These are phyloP conservation scores for Beauveria medogensis DNA, from an alignment of 2,329 filamentous ascomycete genomes.

Conservation along the genomic window DNA sequence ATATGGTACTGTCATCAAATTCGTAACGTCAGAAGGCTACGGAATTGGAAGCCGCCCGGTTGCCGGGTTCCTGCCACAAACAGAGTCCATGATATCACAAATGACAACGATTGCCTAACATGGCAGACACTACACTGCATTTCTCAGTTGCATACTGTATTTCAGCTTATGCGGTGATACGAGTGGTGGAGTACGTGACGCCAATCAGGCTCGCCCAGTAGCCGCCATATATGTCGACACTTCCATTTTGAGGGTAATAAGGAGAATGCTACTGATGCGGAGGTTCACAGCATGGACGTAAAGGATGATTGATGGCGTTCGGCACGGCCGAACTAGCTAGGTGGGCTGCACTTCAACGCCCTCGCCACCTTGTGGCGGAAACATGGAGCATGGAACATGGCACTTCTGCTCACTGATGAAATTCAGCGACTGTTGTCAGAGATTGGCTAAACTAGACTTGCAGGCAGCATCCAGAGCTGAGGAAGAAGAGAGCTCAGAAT, in stretches of 20 bases:
- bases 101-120: neutral
- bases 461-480: too few species aligned
- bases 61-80: constrained; percentile 1
- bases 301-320: neutral
- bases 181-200: neutral
- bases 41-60: too few species aligned
- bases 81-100: neutral
- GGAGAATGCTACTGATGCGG: neutral
- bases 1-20: too few species aligned
- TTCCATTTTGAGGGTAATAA: neutral
- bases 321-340: neutral
- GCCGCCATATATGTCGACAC: neutral
- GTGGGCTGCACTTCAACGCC: neutral
- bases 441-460: too few species aligned
- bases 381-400: neutral
- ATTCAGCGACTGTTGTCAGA: too few species aligned
- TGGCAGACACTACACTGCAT: neutral
- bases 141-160: neutral
- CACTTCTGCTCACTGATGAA: too few species aligned
- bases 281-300: neutral
- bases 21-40: too few species aligned
- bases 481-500: too few species aligned
- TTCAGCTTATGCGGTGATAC: neutral
- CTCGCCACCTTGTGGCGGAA: neutral
- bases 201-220: neutral